Conservation (phyloP, 176 grass and related monocot species). For the Pontederia crassipes region DNA sequence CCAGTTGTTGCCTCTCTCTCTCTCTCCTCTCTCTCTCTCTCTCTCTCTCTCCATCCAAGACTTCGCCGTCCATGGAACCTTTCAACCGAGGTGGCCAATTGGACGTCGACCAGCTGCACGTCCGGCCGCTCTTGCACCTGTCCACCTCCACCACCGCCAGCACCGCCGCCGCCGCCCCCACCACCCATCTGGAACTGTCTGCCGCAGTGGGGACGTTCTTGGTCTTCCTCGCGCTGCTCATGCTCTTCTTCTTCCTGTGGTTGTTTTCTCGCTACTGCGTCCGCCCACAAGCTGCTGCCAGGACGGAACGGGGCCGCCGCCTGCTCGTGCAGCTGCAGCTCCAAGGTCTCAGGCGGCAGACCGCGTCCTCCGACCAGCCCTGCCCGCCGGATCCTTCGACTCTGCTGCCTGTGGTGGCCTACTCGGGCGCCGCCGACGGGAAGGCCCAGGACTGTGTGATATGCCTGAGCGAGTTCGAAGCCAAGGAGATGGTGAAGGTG, state of each 20-base stretch:
- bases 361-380: constrained; percentile 21
- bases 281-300: constrained; percentile 2
- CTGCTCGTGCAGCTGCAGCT: constrained; percentile 2
- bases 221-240: neutral
- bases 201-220: neutral
- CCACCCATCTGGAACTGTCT: neutral
- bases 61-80: neutral
- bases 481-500: constrained; percentile 51
- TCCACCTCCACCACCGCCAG: neutral
- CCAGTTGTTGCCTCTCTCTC: too few relatives aligned
- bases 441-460: constrained; percentile 46
- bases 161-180: neutral
- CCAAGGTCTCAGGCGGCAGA: constrained; percentile 36
- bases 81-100: neutral
- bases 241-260: constrained; percentile 10
- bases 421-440: constrained; percentile 5
- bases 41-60: neutral
- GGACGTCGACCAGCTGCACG: neutral
- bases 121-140: neutral
- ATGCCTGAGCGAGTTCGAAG: constrained; percentile 46
- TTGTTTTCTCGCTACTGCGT: neutral
- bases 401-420: constrained; percentile 31
- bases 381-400: constrained; percentile 14
- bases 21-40: too few relatives aligned
- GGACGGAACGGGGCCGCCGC: neutral